Evolutionary conservation across 2,329 filamentous ascomycete genomes (phyloP).

Genomic region (Gnomoniopsis sp.): DNA sequence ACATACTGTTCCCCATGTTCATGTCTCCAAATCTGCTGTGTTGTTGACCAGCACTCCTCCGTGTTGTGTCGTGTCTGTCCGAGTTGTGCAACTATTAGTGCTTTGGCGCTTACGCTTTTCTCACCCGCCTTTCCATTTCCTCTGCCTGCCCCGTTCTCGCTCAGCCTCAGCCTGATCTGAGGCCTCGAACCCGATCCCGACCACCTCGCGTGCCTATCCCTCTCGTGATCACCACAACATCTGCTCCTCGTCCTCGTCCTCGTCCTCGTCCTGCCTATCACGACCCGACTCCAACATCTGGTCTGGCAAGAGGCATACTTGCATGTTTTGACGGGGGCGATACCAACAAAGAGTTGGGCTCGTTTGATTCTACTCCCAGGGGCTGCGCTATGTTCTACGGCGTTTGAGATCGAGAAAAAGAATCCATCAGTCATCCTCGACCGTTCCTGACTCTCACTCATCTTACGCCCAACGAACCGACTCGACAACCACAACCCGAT

Average conservation of each 20-base stretch:
- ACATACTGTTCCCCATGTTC: not conserved
- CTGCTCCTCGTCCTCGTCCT: not conserved
- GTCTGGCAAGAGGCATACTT: not conserved
- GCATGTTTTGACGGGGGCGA: not conserved
- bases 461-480: not conserved
- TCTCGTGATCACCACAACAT: conserved; percentile 5
- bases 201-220: conserved; percentile 9
- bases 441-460: not conserved
- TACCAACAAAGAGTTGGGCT: not conserved
- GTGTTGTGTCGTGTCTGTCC: not conserved
- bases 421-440: not conserved
- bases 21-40: not conserved
- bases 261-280: not conserved
- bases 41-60: not conserved
- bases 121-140: not conserved
- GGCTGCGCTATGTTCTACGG: not conserved
- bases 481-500: not conserved
- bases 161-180: not conserved
- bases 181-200: not conserved
- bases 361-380: not conserved
- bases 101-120: not conserved
- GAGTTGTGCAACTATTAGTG: not conserved
- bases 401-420: not conserved
- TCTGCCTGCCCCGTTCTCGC: conserved; percentile 12
- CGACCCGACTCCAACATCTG: not conserved